phyloP scores from a whole-genome alignment of 805 yeast species.

The Nakazawaea ishiwadae region DNA sequence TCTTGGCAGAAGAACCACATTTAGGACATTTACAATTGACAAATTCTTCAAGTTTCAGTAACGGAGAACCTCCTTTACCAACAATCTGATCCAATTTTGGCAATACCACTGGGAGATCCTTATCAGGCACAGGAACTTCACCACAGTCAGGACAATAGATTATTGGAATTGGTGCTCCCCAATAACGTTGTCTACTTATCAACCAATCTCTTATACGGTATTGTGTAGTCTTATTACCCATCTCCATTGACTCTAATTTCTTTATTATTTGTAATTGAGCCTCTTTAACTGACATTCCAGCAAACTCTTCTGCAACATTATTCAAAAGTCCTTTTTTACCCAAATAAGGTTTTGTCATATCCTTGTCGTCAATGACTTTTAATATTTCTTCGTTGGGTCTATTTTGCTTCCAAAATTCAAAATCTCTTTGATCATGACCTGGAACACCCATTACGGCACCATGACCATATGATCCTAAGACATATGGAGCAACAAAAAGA shows the following conservation, averaged over 20 bases:
- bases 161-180: slow-evolving; percentile 99
- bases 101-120: slow-evolving; percentile 75
- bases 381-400: slow-evolving; percentile 38
- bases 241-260: slow-evolving; percentile 29
- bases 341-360: slow-evolving; percentile 28
- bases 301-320: slow-evolving; percentile 39
- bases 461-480: slow-evolving; percentile 73
- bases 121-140: slow-evolving; percentile 85
- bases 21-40: slow-evolving; percentile 74
- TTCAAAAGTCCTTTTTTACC: slow-evolving; percentile 44
- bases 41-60: slow-evolving; percentile 63
- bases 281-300: slow-evolving; percentile 43
- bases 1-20: slow-evolving; percentile 65
- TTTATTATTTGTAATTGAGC: slow-evolving; percentile 48
- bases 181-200: slow-evolving; percentile 88
- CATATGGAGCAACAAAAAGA: slow-evolving; percentile 88
- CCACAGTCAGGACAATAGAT: slow-evolving; percentile 87
- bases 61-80: slow-evolving; percentile 61
- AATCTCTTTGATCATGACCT: slow-evolving; percentile 85
- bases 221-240: slow-evolving; percentile 48
- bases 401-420: slow-evolving; percentile 70
- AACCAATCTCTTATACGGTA: slow-evolving; percentile 88
- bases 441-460: slow-evolving; percentile 99
- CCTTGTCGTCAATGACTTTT: slow-evolving; percentile 36
- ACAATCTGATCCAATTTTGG: slow-evolving; percentile 50